Base-by-base conservation (phyloP, 2,329 filamentous ascomycete genomes). In the Verticillium longisporum region DNA sequence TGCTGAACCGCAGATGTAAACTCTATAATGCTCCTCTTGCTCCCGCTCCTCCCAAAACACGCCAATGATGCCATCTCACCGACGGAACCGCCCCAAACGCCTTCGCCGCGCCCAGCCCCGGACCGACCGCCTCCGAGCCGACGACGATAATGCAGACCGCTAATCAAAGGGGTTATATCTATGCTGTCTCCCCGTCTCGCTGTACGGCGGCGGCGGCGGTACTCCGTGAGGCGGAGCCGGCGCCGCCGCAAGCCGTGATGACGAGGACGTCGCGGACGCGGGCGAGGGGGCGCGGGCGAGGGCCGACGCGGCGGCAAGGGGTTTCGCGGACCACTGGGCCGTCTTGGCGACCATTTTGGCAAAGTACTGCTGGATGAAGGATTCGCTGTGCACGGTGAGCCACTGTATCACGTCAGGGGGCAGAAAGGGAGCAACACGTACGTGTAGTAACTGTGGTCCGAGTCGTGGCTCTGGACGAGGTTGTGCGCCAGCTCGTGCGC, bases 401-500 rank as follows among this genome's bases (percentile, higher is more conserved):
- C 7, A 6, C 41, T 21, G 7, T 10, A 2, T 4, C n/a, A 33
- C 11, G 34, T 36, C 59, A n/a, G 4, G 33, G 38, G 32, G 5
- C 31, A n/a, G 38, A 61, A 57, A n/a, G 21, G 32, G 14, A 57
- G 1, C 13, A 32, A 26, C 3, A 77, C 83, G 74, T 75, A 87
- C 77, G 88, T 94, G 71, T 95, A 96, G 71, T 88, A 96, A 68
- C 88, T 90, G 74, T 96, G 92, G 60, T 89, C 84, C 15, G 89
- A 80, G 69, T 88, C 89, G 73, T 98, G 94, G 64, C 86, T 83
- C 41, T 78, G 76, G 9, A 97, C 91, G 60, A 99, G 77, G 72
- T 99, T 99, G 76, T 99, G 95, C 61, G 95, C 93, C 73, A 99
- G 77, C 77, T 99, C 96, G 72, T 99, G 95, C 64, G 92, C 96